Percentiles rank a stretch among this genome's conserved stretches.
phyloP scores from a whole-genome alignment of 176 grass and related monocot genomes.

The Rhynchospora breviuscula region DNA sequence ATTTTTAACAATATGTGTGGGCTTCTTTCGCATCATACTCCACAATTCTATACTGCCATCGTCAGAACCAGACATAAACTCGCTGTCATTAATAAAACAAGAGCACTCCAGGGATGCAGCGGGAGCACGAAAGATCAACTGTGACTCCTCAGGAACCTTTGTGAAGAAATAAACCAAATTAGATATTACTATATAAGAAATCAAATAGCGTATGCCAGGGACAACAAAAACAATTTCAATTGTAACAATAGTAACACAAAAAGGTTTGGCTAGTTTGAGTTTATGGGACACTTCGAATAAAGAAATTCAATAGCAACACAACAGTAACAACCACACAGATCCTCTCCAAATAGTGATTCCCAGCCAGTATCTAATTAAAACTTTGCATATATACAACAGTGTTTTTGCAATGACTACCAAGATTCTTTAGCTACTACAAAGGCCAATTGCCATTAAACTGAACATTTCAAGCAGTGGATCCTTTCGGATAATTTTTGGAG shows the following conservation, averaged over 20 bases:
- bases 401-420: background rate
- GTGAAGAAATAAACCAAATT: conserved; percentile 17
- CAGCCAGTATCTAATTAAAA: background rate
- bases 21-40: conserved; percentile 74
- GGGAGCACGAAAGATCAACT: conserved; percentile 74
- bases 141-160: conserved; percentile 83
- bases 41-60: conserved; percentile 81
- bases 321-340: background rate
- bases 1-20: conserved; percentile 72
- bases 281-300: background rate
- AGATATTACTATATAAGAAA: background rate
- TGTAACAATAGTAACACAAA: too few relatives aligned
- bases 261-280: background rate
- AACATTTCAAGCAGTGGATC: background rate
- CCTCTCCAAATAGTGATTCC: background rate
- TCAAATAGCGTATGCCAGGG: background rate
- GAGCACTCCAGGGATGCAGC: conserved; percentile 74
- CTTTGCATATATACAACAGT: background rate
- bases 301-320: background rate
- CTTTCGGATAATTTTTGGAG: too few relatives aligned
- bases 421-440: background rate
- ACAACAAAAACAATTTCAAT: too few relatives aligned
- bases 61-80: conserved; percentile 82
- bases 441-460: background rate
- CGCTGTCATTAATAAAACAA: conserved; percentile 77